Evolutionary conservation across 2,329 filamentous ascomycete species (phyloP), one percentile per base, ranked within the genome.

Genomic region (Cercospora sesami): DNA sequence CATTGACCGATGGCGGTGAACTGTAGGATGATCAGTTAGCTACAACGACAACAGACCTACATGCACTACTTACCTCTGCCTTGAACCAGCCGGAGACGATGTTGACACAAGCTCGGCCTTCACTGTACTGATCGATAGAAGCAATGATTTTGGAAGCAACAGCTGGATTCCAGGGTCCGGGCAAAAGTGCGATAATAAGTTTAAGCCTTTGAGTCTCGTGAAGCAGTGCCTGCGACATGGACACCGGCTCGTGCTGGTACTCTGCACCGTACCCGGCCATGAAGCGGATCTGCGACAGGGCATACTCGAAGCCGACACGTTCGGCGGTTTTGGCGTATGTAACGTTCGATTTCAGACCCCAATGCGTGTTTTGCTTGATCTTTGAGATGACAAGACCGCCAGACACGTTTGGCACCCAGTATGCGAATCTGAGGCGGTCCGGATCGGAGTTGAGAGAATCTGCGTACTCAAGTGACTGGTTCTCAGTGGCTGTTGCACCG

Each of bases 1-100:
- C 83, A 86, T 74, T 85, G 82, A 5, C 83, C 83, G 23, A 86
- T 82, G 58, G 80, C 79, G 0, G 80, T 82, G 68, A 86, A 86
- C 74, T 75, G 48, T 45, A 28, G 23, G 2, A 14, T 5, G n/a
- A 48, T 5, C 48, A 14, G 0, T 73, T 58, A 73, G 68, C 36
- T 63, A 1, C 16, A 3, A 51, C 51, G 12, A 18, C 2, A 28
- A 26, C 21, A n/a, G 10, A 21, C 4, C 36, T 5, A 5, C 23
- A 51, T 12, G 9, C 16, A 21, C 10, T 10, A 55, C 71, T 63
- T 57, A 76, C 74, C 66, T 86, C 84, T 63, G 80, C 78, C 71
- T 85, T 85, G 76, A 86, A 85, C 84, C 84, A 86, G 3, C 84
- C 84, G 1, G 80, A 83, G 0, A 86, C 84, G 1, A 86, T 78